phyloP scores from a whole-genome alignment of 768 basidiomycete species.

The Mycena olivaceomarginata region DNA sequence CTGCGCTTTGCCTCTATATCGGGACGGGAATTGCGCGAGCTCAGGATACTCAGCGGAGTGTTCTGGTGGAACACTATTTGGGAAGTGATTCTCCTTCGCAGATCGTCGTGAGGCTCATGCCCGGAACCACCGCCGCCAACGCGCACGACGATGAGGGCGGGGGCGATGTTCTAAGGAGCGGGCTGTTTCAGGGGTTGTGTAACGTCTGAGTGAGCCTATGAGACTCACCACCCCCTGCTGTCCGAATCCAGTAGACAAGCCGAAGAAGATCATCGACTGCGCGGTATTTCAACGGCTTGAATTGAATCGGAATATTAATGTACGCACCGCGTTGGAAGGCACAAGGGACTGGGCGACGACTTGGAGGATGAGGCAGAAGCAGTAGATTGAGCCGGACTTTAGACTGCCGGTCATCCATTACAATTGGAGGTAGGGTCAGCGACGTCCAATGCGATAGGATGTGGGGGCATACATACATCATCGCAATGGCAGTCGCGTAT shows the following conservation, averaged over 20 bases:
- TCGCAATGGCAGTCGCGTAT: background rate
- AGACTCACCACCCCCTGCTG: background rate
- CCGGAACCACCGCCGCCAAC: background rate
- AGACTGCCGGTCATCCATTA: background rate
- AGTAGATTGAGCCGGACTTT: constrained; percentile 1
- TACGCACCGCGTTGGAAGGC: background rate
- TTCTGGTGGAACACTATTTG: background rate
- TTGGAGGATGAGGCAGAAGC: background rate
- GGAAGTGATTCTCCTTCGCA: background rate
- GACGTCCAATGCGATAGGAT: background rate
- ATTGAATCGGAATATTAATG: background rate
- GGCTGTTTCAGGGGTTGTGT: background rate
- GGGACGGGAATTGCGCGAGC: background rate
- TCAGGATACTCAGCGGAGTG: background rate
- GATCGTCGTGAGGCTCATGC: background rate
- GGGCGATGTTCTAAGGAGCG: background rate
- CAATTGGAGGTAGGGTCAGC: background rate
- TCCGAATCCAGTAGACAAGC: background rate
- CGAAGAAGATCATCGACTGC: background rate
- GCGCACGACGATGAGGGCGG: background rate
- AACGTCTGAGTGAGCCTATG: background rate
- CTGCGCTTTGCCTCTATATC: background rate
- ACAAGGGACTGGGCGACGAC: background rate
- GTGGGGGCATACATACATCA: background rate
- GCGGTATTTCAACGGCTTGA: background rate